Conservation (phyloP, 371 early-diverging fungal species). For the Thermomucor indicae-seudaticae region DNA sequence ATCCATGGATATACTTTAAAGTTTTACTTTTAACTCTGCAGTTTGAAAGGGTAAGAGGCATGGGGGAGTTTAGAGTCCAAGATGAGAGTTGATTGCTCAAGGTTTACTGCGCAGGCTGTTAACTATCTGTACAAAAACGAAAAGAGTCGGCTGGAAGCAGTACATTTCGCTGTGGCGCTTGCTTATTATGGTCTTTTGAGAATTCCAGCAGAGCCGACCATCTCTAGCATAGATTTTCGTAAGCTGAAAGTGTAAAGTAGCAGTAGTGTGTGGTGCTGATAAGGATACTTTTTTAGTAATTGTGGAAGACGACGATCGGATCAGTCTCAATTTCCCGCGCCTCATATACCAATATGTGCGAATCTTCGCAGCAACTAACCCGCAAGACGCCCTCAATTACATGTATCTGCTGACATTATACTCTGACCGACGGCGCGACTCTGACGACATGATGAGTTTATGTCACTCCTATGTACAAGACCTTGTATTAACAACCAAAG, state of each 20-base stretch:
- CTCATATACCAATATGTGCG: slow-evolving; percentile 56
- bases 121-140: slow-evolving; percentile 61
- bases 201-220: slow-evolving; percentile 50
- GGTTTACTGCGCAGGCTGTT: slow-evolving; percentile 63
- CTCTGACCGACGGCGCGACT: slow-evolving; percentile 24
- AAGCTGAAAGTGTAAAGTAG: slow-evolving; percentile 8
- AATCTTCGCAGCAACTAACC: slow-evolving; percentile 42
- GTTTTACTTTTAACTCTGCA: slow-evolving; percentile 80
- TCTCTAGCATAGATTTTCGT: slow-evolving; percentile 24
- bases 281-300: slow-evolving; percentile 10
- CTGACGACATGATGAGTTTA: slow-evolving; percentile 29
- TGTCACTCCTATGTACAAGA: slow-evolving; percentile 43
- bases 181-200: slow-evolving; percentile 75
- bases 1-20: slow-evolving; percentile 77
- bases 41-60: slow-evolving; percentile 68
- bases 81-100: too few relatives aligned
- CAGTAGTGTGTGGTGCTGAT: not conserved
- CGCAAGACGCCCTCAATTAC: slow-evolving; percentile 64
- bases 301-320: slow-evolving; percentile 19
- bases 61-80: too few relatives aligned
- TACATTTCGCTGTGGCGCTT: slow-evolving; percentile 86
- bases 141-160: slow-evolving; percentile 70
- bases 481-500: slow-evolving; percentile 39
- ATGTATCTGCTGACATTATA: slow-evolving; percentile 59
- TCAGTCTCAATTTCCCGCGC: slow-evolving; percentile 58